Base-by-base conservation (phyloP, 768 basidiomycete species). In the Sporobolomyces roseus region DNA sequence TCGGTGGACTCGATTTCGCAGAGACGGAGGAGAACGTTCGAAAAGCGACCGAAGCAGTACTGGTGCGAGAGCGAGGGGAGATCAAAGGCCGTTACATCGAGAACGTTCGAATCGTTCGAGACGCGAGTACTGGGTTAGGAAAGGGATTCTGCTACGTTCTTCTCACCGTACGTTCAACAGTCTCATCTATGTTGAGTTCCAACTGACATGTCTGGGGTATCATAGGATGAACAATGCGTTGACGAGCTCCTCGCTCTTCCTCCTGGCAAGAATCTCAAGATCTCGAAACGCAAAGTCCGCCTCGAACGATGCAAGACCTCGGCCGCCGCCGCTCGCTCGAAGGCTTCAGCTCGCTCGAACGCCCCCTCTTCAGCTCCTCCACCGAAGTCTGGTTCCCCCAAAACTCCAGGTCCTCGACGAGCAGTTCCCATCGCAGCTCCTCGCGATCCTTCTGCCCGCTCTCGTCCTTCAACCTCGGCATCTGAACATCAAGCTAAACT, bases 131-230 rank as follows among this genome's bases (percentile, higher is more conserved):
- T 1, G 91, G 92, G 73, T 84, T 97, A 19, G 94, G 93, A 17
- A 96, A 94, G 79, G 93, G 93, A 7, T 93, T 97, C 77, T 91
- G 89, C 14, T 96, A 97, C 75, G 86, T 98, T 25, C 87, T 91
- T 74, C 90, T 97, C 70, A 78, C 81, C 63, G 94, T 94, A 78
- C 68, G 88, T 82, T 29, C 33, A 1, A 14, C 19, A 30, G 54
- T 25, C 17, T 43, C 33, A 43, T 17, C 56, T 30, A n/a, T 53
- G 51, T 23, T 29, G 3, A 21, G 35, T 69, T 68, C 1, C 38
- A 25, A 33, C 65, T 38, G 32, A 54, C 27, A 9, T 5, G 9
- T 21, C 43, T 48, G 17, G 0, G 2, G n/a, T 10, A 51, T 5
- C 41, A 12, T 72, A 98, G 93, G 91, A 96, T 72, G 86, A 87